Evolutionary conservation across 2,329 filamentous ascomycete species (phyloP).

Genomic region (Verticillium nonalfalfae): DNA sequence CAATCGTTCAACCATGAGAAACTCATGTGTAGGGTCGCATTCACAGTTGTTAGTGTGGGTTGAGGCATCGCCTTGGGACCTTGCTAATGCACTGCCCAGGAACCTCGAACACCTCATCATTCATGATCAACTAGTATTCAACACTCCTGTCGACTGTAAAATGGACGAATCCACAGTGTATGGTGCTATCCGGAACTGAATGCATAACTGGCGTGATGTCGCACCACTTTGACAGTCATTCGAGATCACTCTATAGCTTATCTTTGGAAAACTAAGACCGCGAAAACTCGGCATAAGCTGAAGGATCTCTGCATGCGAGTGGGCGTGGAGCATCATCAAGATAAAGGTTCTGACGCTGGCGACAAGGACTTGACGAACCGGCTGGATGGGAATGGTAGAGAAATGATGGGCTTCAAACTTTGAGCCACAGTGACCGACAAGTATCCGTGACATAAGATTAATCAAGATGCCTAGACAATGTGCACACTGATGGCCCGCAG

Average conservation of each 20-base stretch:
- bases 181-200: background rate
- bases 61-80: background rate
- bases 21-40: too few species aligned
- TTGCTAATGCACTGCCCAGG: background rate
- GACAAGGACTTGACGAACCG: background rate
- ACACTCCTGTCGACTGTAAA: background rate
- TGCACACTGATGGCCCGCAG: too few species aligned
- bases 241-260: background rate
- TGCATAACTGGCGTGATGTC: background rate
- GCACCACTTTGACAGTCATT: background rate
- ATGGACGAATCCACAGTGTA: background rate
- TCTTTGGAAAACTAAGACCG: background rate
- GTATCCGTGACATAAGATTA: too few species aligned
- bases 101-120: background rate
- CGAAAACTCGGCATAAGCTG: background rate
- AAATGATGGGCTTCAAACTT: background rate
- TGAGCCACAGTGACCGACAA: too few species aligned
- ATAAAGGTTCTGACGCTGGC: background rate
- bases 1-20: too few species aligned
- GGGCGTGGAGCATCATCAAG: background rate
- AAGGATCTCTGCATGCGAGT: background rate
- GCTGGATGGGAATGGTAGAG: background rate
- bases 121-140: background rate
- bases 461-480: too few species aligned
- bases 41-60: too few species aligned